phyloP scores from a whole-genome alignment of 73 alveolate genomes.

The Paramecium pentaurelia region DNA sequence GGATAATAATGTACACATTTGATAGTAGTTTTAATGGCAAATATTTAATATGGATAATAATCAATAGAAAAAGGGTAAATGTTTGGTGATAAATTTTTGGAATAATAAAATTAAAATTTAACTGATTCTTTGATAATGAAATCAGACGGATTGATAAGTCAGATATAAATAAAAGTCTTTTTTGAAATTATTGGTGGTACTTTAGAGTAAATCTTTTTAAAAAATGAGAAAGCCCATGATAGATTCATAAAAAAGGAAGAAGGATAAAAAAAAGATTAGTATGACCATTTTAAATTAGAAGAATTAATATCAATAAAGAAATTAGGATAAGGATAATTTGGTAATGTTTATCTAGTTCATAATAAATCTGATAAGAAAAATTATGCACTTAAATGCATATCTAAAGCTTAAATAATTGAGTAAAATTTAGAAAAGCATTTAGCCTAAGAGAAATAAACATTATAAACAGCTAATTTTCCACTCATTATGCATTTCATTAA shows the following conservation, averaged over 20 bases:
- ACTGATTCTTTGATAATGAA: slow-evolving; percentile 28
- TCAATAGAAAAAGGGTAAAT: slow-evolving; percentile 3
- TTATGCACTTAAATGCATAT: slow-evolving; percentile 67
- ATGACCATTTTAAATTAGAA: slow-evolving; percentile 49
- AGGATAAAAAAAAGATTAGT: slow-evolving; percentile 49
- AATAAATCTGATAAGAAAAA: slow-evolving; percentile 55
- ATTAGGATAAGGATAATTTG: slow-evolving; percentile 68
- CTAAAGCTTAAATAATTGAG: slow-evolving; percentile 40
- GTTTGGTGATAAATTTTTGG: slow-evolving; percentile 29
- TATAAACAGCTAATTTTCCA: slow-evolving; percentile 59
- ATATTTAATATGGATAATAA: not conserved
- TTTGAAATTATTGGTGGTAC: slow-evolving; percentile 59
- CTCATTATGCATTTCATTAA: slow-evolving; percentile 62
- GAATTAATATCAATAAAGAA: slow-evolving; percentile 28
- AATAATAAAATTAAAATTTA: not conserved
- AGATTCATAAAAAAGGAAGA: slow-evolving; percentile 50
- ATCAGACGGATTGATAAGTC: slow-evolving; percentile 33
- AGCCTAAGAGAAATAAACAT: slow-evolving; percentile 53
- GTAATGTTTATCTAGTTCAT: slow-evolving; percentile 61
- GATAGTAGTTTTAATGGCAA: slow-evolving; percentile 44
- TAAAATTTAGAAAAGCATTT: slow-evolving; percentile 50
- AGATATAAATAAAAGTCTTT: slow-evolving; percentile 20
- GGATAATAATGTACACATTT: slow-evolving; percentile 22
- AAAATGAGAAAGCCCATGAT: slow-evolving; percentile 58
- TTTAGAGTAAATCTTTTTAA: slow-evolving; percentile 38